A percentile compares a stretch with the other conserved stretches of the same genome.
Conservation (phyloP, 1,284 basidiomycete species). For the Omphalotus olearius region DNA sequence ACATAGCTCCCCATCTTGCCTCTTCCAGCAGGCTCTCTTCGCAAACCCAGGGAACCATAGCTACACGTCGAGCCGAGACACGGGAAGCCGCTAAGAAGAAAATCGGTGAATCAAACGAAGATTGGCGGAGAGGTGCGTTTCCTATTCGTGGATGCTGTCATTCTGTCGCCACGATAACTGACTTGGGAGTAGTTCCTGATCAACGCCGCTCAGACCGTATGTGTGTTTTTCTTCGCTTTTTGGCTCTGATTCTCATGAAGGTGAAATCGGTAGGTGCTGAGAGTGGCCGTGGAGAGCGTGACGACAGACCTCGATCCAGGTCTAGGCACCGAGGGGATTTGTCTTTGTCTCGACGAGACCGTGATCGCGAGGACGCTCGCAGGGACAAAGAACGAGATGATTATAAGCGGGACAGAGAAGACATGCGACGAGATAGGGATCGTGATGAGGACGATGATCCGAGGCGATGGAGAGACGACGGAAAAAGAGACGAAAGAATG, state of each 20-base stretch:
- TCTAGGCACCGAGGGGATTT: slow-evolving; percentile 55
- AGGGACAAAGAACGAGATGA: slow-evolving; percentile 32
- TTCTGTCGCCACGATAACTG: slow-evolving; percentile 12
- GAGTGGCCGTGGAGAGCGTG: slow-evolving; percentile 36
- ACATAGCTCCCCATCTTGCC: slow-evolving; percentile 58
- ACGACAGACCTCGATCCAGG: slow-evolving; percentile 56
- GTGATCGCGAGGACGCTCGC: slow-evolving; percentile 28
- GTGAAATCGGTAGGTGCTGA: slow-evolving; percentile 14
- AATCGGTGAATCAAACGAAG: slow-evolving; percentile 66
- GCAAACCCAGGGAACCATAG: slow-evolving; percentile 34
- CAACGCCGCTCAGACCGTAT: slow-evolving; percentile 47
- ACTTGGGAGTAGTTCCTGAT: slow-evolving; percentile 39
- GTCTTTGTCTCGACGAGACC: slow-evolving; percentile 44
- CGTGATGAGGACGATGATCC: slow-evolving; percentile 49
- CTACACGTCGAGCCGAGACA: slow-evolving; percentile 49
- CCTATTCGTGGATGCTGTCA: not conserved
- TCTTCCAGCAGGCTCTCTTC: slow-evolving; percentile 36
- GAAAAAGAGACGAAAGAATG: slow-evolving; percentile 70
- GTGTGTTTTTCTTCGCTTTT: slow-evolving; percentile 20
- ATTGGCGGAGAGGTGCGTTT: slow-evolving; percentile 72
- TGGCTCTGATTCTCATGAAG: not conserved
- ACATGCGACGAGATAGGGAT: slow-evolving; percentile 30
- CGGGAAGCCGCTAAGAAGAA: slow-evolving; percentile 64
- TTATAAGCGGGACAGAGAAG: slow-evolving; percentile 29
- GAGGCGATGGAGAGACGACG: slow-evolving; percentile 73